Percentiles rank a stretch among this genome's conserved stretches.
Conservation (phyloP, 1,284 basidiomycete species). For the Tilletia caries region DNA sequence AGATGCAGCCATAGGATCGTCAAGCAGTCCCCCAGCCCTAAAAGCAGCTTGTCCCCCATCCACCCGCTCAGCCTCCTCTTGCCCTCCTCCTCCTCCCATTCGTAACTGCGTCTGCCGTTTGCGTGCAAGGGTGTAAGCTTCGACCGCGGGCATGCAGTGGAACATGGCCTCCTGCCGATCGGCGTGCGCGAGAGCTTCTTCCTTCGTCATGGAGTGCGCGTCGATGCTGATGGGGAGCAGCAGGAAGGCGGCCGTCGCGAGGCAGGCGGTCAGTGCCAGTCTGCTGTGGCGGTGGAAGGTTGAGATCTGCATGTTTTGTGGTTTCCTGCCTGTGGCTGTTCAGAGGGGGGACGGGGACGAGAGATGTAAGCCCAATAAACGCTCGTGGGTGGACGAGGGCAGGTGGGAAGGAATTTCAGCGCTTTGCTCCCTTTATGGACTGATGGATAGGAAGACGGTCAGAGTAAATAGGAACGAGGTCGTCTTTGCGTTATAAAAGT, state of each 20-base stretch:
- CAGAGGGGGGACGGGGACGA: too few relatives aligned
- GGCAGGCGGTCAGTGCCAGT: too few relatives aligned
- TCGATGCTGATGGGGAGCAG: slow-evolving; percentile 25
- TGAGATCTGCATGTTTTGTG: neutral
- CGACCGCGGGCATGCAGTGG: slow-evolving; percentile 54
- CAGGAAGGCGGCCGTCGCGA: neutral
- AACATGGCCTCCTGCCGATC: slow-evolving; percentile 52
- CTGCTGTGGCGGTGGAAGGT: neutral
- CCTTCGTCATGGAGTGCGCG: slow-evolving; percentile 47
- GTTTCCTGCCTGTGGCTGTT: neutral
- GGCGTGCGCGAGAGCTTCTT: slow-evolving; percentile 47
- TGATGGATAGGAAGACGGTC: too few relatives aligned
- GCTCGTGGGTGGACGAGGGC: neutral
- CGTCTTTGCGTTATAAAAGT: too few relatives aligned
- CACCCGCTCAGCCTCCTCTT: slow-evolving; percentile 23
- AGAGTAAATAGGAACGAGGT: too few relatives aligned
- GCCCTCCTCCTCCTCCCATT: slow-evolving; percentile 42
- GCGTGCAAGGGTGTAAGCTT: slow-evolving; percentile 50
- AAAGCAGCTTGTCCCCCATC: too few relatives aligned
- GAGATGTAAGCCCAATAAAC: too few relatives aligned
- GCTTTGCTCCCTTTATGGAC: too few relatives aligned
- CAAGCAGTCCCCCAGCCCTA: slow-evolving; percentile 5
- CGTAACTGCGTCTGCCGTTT: slow-evolving; percentile 47
- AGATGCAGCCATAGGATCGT: slow-evolving; percentile 24
- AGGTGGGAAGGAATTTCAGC: neutral